Evolutionary conservation across 1,139 yeast species (phyloP).

Genomic region (Pichia cactophila): DNA sequence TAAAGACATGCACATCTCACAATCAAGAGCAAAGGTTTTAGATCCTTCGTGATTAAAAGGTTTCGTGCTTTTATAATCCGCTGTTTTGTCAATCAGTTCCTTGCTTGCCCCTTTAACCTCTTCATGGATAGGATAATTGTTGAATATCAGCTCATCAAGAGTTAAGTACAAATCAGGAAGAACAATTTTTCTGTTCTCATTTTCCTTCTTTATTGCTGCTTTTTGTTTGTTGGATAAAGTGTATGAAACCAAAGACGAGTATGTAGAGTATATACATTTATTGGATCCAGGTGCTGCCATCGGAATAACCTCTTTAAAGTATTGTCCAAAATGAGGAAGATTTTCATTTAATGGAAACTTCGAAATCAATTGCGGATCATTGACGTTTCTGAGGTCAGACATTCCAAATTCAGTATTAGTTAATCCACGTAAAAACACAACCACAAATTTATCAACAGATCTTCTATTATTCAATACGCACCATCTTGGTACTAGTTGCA

Average conservation of each 20-base stretch:
- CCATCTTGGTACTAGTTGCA: constrained; percentile 37
- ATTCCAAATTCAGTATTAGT: constrained; percentile 38
- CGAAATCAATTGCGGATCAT: constrained; percentile 12
- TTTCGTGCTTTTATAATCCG: constrained; percentile 54
- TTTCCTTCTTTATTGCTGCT: constrained; percentile 32
- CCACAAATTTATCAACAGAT: constrained; percentile 44
- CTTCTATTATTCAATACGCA: constrained; percentile 36
- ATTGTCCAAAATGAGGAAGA: constrained; percentile 33
- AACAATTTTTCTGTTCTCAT: constrained; percentile 34
- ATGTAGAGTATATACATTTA: constrained; percentile 46
- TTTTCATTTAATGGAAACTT: constrained; percentile 23
- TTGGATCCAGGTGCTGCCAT: constrained; percentile 56
- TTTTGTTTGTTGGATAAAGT: constrained; percentile 52
- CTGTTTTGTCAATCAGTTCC: constrained; percentile 15
- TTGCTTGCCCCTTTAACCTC: constrained; percentile 21
- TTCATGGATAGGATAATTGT: constrained; percentile 49
- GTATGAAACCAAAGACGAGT: constrained; percentile 46
- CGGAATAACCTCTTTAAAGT: constrained; percentile 38
- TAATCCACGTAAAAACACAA: constrained; percentile 64
- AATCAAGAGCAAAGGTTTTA: constrained; percentile 73
- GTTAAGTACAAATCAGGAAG: constrained; percentile 48
- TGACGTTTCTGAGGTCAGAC: constrained; percentile 8
- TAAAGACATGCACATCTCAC: constrained; percentile 79
- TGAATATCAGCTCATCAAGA: constrained; percentile 36
- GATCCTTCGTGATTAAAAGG: constrained; percentile 47